Evolutionary conservation across 164 flowering plant species (phyloP), one percentile per base, ranked within the genome.

Genomic region (Vitis rupestris): DNA sequence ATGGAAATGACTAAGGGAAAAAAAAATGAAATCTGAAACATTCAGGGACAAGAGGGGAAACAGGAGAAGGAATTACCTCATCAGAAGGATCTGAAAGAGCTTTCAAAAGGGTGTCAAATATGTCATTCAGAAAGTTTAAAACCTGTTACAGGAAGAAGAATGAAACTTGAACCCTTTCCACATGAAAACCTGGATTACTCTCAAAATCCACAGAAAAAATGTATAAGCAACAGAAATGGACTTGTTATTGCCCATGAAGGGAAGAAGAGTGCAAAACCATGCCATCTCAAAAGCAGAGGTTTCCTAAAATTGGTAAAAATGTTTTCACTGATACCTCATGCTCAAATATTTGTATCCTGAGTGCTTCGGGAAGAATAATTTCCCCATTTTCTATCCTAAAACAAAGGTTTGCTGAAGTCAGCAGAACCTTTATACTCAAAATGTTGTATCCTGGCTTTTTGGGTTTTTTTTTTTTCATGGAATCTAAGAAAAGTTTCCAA

Each of bases 61-160:
- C 50, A 65, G 10, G 47, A 19, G 3, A 62, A 48, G 61, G 17
- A 59, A 70, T 75, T 86, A 95, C 98, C 93, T 90, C 86, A 72
- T 93, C 95, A 63, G 97, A 88, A 53, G 96, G 83, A 89, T 95
- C 99, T 48, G 97, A 93, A 10, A 95, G 79, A 49, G 86, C 88
- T 76, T 78, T 81, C 66, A 93, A 77, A 62, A 95, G 94, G 13
- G 90, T 84, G 66, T 89, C 97, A 82, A 93, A 88, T 70, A 91
- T 86, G 72, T 89, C 96, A 80, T 85, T 81, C 68, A 95, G 82
- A 78, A 75, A 83, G 65, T 83, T 69, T 54, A 95, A 72, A 11
- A 91, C 98, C 97, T 95, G 91, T 74, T 76, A 61, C 74, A 79
- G 29, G 64, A 9, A 56, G 16, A 75, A 60, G 8, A 52, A 75